Percentiles rank a stretch among this genome's conserved stretches.
Conservation (phyloP, 2,329 filamentous ascomycete genomes). For the Raffaelea ambrosiae region DNA sequence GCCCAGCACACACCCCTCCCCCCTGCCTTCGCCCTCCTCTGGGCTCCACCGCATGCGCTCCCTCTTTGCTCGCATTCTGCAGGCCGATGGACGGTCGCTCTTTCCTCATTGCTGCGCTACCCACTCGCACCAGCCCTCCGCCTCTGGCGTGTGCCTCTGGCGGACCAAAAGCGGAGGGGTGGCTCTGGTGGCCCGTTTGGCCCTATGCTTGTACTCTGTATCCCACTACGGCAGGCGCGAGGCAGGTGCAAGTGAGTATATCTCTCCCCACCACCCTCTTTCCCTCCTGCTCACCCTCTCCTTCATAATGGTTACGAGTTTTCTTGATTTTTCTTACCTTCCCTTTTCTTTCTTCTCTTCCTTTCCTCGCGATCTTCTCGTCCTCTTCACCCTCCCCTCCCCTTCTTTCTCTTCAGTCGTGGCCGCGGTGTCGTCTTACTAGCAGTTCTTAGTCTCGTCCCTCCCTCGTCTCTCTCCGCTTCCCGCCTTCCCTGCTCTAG, state of each 20-base stretch:
- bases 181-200: too few relatives aligned
- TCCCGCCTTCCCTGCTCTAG: conserved; percentile 1
- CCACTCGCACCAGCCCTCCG: background rate
- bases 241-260: too few relatives aligned
- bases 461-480: background rate
- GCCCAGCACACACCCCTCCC: conserved; percentile 6
- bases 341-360: conserved; percentile 34
- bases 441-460: conserved; percentile 2
- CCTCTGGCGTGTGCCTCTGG: background rate
- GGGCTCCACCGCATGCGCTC: conserved; percentile 3
- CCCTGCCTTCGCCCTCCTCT: conserved; percentile 6
- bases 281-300: conserved; percentile 1
- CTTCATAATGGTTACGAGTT: conserved; percentile 27
- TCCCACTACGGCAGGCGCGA: too few relatives aligned
- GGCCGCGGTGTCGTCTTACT: conserved; percentile 42
- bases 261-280: conserved; percentile 41
- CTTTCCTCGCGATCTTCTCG: conserved; percentile 30
- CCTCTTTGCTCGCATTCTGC: background rate
- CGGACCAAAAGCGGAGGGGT: conserved; percentile 9
- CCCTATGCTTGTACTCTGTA: too few relatives aligned
- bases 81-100: background rate
- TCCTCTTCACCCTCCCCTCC: conserved; percentile 40
- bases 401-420: conserved; percentile 49
- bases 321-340: conserved; percentile 27
- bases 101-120: background rate